Evolutionary conservation across 805 yeast species (phyloP), one percentile per base, ranked within the genome.

Genomic region (Barnettozyma sp.): DNA sequence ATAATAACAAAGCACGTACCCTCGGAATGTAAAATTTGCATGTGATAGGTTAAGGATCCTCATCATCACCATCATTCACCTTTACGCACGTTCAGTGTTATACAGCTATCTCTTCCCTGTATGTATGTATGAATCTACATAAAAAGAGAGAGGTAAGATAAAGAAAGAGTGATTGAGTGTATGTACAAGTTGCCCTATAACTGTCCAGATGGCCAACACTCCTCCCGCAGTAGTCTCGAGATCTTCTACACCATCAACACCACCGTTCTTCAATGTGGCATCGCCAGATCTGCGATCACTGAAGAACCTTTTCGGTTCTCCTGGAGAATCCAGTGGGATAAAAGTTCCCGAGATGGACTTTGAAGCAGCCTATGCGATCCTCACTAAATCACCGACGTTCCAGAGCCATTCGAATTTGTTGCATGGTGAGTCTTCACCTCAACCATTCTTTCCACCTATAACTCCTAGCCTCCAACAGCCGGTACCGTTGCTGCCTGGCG

Each of bases 351-450:
- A 52, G n/a, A 37, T 53, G 46, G 58, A 53, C 30, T 53, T 53
- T 30, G 58, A 53, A 18, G 30, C 51, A 2, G 58, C 58, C 1
- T 53, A 53, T 40, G 55, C 52, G 2, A 33, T 53, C 4, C 29
- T 53, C n/a, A 50, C 54, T 5, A 45, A 42, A 29, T 42, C 54
- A 2, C 56, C 53, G 4, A 36, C 33, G 9, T 39, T 39, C 30
- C 37, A 38, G 20, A 26, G 17, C 10, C 36, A 32, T 7, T 11
- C 36, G 5, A 26, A 35, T 14, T 43, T 40, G 7, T 8, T 29
- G 8, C 8, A 25, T n/a, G n/a, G n/a, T n/a, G n/a, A n/a, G 13
- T 16, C 27, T 11, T 22, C 30, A 13, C 37, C 26, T 21, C 26
- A 33, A 17, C 23, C 22, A 5, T 6, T 19, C n/a, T 11, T 40